phyloP scores from a whole-genome alignment of 768 basidiomycete species.

The Lactarius indigo region DNA sequence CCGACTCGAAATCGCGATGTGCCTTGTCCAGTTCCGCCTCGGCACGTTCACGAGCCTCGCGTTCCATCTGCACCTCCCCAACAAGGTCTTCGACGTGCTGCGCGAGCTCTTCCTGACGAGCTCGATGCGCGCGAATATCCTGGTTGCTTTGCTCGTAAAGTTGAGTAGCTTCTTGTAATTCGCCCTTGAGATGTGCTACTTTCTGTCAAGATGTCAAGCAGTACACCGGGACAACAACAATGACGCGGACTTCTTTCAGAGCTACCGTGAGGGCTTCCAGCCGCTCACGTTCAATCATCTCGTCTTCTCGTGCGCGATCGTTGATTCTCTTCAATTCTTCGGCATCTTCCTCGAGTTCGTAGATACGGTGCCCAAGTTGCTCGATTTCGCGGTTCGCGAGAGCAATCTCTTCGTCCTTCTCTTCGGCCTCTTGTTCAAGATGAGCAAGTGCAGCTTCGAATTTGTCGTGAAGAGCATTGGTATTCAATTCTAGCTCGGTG shows the following conservation, averaged over 20 bases:
- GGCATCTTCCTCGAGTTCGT: constrained; percentile 81
- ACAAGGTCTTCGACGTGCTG: constrained; percentile 71
- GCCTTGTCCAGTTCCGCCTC: constrained; percentile 53
- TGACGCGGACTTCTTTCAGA: constrained; percentile 69
- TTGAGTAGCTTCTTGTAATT: constrained; percentile 63
- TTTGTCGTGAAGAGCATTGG: constrained; percentile 65
- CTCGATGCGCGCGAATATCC: constrained; percentile 64
- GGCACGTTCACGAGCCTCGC: constrained; percentile 49
- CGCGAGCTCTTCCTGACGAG: constrained; percentile 75
- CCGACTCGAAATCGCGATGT: constrained; percentile 62
- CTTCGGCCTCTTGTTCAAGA: constrained; percentile 72
- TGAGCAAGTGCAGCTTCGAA: constrained; percentile 73
- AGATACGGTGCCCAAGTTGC: constrained; percentile 71
- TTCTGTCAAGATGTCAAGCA: constrained; percentile 46
- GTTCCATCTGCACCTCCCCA: constrained; percentile 55
- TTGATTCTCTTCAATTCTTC: constrained; percentile 72
- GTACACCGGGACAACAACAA: background rate
- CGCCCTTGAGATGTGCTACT: constrained; percentile 56
- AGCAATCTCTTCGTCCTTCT: constrained; percentile 76
- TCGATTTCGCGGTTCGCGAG: constrained; percentile 74
- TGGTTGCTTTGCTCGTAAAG: constrained; percentile 59
- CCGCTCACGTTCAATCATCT: constrained; percentile 62
- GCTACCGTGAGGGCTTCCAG: constrained; percentile 63
- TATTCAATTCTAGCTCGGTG: constrained; percentile 70
- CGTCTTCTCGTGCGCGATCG: constrained; percentile 68